Percentiles rank a stretch among this genome's conserved stretches.
phyloP scores from a whole-genome alignment of 2,329 filamentous ascomycete genomes.

The Trichoderma brevicompactum region DNA sequence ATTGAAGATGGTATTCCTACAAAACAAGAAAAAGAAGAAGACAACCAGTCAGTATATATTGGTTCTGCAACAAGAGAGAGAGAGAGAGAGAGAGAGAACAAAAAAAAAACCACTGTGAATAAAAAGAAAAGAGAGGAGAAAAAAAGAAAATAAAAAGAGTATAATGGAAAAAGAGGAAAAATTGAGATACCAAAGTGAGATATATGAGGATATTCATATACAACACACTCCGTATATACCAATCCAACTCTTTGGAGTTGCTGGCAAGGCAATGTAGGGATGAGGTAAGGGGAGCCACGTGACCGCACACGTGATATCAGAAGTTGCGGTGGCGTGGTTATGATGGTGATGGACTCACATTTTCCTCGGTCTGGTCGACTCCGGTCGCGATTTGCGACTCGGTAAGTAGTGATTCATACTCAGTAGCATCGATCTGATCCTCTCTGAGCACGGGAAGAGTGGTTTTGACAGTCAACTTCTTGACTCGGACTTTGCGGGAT shows the following conservation, averaged over 20 bases:
- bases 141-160: neutral
- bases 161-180: neutral
- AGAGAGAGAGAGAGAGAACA: neutral
- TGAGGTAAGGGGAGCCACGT: constrained; percentile 47
- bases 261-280: constrained; percentile 23
- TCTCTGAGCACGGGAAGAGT: constrained; percentile 85
- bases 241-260: constrained; percentile 13
- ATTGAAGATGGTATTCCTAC: constrained; percentile 95
- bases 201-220: constrained; percentile 2
- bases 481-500: constrained; percentile 74
- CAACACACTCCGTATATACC: constrained; percentile 3
- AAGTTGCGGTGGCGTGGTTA: constrained; percentile 37
- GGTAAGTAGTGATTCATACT: constrained; percentile 85
- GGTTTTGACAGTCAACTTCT: constrained; percentile 92
- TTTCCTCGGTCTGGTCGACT: constrained; percentile 96
- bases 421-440: constrained; percentile 82
- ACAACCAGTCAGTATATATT: constrained; percentile 14
- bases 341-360: constrained; percentile 66
- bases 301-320: constrained; percentile 54
- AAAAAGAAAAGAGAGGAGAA: neutral
- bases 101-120: too few relatives aligned
- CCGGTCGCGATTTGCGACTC: constrained; percentile 90
- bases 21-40: constrained; percentile 5
- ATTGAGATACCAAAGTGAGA: neutral
- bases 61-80: neutral